Conservation (phyloP, 768 basidiomycete species). For the Termitomyces sp. region DNA sequence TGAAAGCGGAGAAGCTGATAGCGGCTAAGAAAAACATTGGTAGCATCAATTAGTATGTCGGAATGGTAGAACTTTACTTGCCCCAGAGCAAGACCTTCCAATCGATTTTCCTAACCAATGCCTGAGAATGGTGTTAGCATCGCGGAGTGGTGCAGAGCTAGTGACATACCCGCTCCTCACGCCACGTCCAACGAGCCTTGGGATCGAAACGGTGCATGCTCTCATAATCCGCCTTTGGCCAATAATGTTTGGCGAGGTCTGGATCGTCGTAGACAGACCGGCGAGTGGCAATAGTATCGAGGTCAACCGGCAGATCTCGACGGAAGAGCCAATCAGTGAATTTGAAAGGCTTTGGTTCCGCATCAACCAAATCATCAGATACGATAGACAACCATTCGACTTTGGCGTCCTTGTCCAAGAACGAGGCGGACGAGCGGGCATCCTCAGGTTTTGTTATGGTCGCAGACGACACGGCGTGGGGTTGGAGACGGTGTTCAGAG, state of each 20-base stretch:
- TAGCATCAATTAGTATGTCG: neutral
- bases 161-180: slow-evolving; percentile 44
- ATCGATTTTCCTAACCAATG: slow-evolving; percentile 51
- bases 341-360: slow-evolving; percentile 32
- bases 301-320: slow-evolving; percentile 22
- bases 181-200: slow-evolving; percentile 54
- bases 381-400: slow-evolving; percentile 15
- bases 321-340: slow-evolving; percentile 31
- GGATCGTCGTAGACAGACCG: slow-evolving; percentile 54
- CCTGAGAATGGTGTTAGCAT: slow-evolving; percentile 22
- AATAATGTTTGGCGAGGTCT: slow-evolving; percentile 39
- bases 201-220: slow-evolving; percentile 56
- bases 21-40: slow-evolving; percentile 28
- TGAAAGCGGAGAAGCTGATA: slow-evolving; percentile 54
- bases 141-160: neutral
- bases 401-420: neutral
- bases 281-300: slow-evolving; percentile 42
- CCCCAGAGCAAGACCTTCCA: slow-evolving; percentile 58
- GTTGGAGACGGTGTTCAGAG: neutral
- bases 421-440: slow-evolving; percentile 5
- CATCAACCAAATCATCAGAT: slow-evolving; percentile 29
- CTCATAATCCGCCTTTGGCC: slow-evolving; percentile 51
- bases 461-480: neutral
- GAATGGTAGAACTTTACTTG: slow-evolving; percentile 4
- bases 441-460: neutral